These are phyloP conservation scores for Craspedostauros australis DNA, from an alignment of 108 stramenopile genomes.

Conservation along the genomic window DNA sequence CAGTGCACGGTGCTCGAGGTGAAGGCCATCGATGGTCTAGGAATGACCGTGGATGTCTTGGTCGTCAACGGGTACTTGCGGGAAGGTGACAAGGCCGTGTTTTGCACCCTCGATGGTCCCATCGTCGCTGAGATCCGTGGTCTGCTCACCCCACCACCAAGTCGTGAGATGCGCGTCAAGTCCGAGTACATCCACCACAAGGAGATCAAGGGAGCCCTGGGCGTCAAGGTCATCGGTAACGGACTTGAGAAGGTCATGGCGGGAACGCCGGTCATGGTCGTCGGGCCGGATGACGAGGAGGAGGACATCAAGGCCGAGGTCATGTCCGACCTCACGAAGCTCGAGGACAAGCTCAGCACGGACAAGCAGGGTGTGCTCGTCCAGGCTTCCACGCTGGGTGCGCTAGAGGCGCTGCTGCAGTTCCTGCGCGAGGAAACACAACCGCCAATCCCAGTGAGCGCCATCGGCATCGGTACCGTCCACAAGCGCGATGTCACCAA, in stretches of 20 bases:
- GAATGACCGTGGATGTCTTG: conserved; percentile 97
- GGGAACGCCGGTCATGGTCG: conserved; percentile 91
- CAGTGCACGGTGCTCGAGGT: conserved; percentile 98
- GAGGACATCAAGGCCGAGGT: conserved; percentile 97
- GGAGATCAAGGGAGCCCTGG: conserved; percentile 91
- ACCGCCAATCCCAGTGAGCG: conserved; percentile 96
- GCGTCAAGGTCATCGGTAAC: conserved; percentile 96
- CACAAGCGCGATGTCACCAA: conserved; percentile 97
- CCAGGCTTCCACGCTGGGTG: conserved; percentile 98
- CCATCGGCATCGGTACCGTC: conserved; percentile 94
- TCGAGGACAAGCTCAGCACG: conserved; percentile 85
- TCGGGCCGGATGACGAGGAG: conserved; percentile 93
- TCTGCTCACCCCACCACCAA: conserved; percentile 95
- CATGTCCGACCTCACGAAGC: conserved; percentile 87
- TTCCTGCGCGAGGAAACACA: conserved; percentile 96
- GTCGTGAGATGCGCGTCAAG: conserved; percentile 96
- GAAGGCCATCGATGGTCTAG: conserved; percentile 98
- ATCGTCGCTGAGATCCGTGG: conserved; percentile 96
- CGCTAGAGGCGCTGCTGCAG: conserved; percentile 97
- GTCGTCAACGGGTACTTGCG: conserved; percentile 91
- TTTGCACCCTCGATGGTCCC: conserved; percentile 96
- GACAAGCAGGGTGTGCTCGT: conserved; percentile 95
- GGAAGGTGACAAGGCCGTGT: conserved; percentile 95
- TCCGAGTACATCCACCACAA: conserved; percentile 97
- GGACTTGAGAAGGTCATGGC: conserved; percentile 96